Base-by-base conservation (phyloP, 495 filamentous ascomycete species). In the Parathielavia hyrcaniae region DNA sequence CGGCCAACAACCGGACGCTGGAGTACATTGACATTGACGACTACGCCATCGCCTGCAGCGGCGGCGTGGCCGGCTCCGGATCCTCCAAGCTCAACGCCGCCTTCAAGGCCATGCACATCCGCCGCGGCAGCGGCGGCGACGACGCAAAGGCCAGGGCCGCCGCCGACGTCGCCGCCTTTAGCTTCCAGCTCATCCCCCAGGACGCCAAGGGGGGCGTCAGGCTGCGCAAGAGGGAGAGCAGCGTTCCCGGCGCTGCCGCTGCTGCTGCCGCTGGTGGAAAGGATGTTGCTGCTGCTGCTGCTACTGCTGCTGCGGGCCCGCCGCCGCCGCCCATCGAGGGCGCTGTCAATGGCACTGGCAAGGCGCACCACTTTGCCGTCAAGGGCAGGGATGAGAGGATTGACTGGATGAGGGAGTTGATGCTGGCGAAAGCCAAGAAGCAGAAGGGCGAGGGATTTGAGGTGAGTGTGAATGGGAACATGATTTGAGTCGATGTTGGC, bases 341-440 rank as follows among this genome's bases (percentile, higher is more conserved):
- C n/a, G 69, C 73, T 14, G 67, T 53, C 9, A 72, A 77, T 49
- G 86, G 83, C 53, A 88, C 85, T 43, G 80, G 78, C 53, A 97
- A 96, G 80, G 82, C 83, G n/a, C 92, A 98, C 65, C 89, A 96
- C 65, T 97, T 98, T 64, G 88, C 92, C 0, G 92, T 97, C 55
- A 86, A 86, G 69, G 81, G 77, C 54, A 79, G 90, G 0, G 90
- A 97, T 57, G 88, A 96, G 69, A 80, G 93, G 34, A 96, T 97
- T 58, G 92, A 96, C 62, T 98, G 93, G 93, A 96, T 97, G 93
- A 76, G 93, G 3, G 91, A 97, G 79, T 71, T 98, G 50, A 97
- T 98, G 93, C 83, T 98, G 22, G 91, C 92, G 5, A 96, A 91
- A 69, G 91, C 92, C 20, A 73, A 90, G 56, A 86, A 82, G 75